These are phyloP conservation scores for Colletotrichum sp. DNA, from an alignment of 2,329 filamentous ascomycete species.

Conservation along the genomic window DNA sequence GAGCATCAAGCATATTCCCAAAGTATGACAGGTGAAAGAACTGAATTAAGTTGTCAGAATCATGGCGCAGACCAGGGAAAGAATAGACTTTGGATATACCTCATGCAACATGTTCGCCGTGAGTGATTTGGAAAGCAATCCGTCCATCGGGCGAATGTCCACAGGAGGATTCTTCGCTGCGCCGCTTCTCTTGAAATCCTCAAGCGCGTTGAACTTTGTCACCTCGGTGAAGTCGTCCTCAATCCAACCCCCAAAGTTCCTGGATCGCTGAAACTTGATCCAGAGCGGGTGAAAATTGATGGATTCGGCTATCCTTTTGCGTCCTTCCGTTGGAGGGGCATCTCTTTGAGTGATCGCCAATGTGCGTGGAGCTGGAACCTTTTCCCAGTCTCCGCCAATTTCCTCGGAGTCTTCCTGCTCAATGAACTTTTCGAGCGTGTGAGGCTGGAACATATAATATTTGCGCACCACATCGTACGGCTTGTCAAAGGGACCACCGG, in stretches of 20 bases:
- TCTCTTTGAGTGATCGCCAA: background rate
- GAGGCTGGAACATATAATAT: background rate
- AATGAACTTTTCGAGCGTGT: background rate
- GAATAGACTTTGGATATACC: background rate
- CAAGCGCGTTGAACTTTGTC: background rate
- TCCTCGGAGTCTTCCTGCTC: background rate
- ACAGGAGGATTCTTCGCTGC: background rate
- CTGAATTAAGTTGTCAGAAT: background rate
- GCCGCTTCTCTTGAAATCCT: background rate
- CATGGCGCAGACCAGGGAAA: background rate
- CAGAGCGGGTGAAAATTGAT: background rate
- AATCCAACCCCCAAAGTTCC: background rate
- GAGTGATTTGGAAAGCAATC: background rate
- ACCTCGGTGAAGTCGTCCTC: background rate
- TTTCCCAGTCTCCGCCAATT: background rate
- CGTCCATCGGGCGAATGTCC: background rate
- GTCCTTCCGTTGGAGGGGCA: background rate
- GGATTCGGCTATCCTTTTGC: background rate
- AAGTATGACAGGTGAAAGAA: background rate
- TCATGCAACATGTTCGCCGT: background rate
- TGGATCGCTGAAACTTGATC: background rate
- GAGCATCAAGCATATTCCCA: background rate
- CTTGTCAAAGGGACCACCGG: background rate
- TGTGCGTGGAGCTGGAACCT: background rate
- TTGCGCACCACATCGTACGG: background rate